A percentile compares a stretch with the other conserved stretches of the same genome.
phyloP scores from a whole-genome alignment of 2,329 filamentous ascomycete genomes.

The Dactylonectria estremocensis region DNA sequence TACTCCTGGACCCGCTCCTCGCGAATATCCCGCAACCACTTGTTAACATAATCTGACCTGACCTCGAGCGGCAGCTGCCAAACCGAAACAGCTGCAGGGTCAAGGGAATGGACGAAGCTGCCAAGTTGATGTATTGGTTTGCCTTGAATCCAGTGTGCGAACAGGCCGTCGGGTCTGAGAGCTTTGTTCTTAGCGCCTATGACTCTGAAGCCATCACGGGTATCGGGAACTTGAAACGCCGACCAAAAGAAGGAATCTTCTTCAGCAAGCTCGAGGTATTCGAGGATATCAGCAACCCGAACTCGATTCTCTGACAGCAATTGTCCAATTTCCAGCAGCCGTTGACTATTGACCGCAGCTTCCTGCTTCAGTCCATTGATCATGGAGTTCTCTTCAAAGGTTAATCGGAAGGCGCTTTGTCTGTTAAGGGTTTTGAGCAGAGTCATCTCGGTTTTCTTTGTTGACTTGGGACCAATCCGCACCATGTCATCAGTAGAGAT shows the following conservation, averaged over 20 bases:
- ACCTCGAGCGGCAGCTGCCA: conserved; percentile 66
- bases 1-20: conserved; percentile 66
- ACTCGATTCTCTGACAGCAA: conserved; percentile 29
- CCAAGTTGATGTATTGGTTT: neutral
- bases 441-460: conserved; percentile 62
- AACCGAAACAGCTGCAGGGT: conserved; percentile 52
- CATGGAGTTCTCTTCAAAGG: conserved; percentile 45
- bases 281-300: conserved; percentile 52
- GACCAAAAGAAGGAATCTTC: conserved; percentile 67
- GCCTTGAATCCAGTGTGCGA: conserved; percentile 38
- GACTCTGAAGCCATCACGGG: conserved; percentile 60
- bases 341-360: neutral
- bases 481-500: conserved; percentile 67
- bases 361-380: conserved; percentile 58
- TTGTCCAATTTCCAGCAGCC: conserved; percentile 47
- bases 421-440: conserved; percentile 59
- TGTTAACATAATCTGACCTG: conserved; percentile 54
- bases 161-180: conserved; percentile 50
- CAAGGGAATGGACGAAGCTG: conserved; percentile 34
- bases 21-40: conserved; percentile 63
- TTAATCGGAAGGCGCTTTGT: conserved; percentile 50
- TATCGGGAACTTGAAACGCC: conserved; percentile 68
- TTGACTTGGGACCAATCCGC: conserved; percentile 75
- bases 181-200: conserved; percentile 63
- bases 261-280: conserved; percentile 67